Percentiles rank a stretch among this genome's conserved stretches.
phyloP scores from a whole-genome alignment of 2,329 filamentous ascomycete genomes.

The Penicillium occitanis region DNA sequence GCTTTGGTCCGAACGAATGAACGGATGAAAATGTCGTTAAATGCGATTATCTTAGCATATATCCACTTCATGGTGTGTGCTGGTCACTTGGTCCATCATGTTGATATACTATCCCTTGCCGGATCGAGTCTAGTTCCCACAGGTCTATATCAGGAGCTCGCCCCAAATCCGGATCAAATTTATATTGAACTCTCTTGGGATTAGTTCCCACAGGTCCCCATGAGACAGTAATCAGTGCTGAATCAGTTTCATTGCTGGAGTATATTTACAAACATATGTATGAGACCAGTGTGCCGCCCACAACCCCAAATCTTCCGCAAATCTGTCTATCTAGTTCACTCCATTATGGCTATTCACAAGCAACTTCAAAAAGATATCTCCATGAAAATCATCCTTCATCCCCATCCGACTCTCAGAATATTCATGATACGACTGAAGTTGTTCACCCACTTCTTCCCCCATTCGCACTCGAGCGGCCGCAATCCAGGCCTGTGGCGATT shows the following conservation, averaged over 20 bases:
- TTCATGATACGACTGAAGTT: slow-evolving; percentile 12
- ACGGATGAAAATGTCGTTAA: background rate
- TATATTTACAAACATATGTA: background rate
- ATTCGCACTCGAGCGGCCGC: slow-evolving; percentile 4
- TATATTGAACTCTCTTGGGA: background rate
- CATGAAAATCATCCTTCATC: background rate
- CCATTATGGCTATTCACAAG: slow-evolving; percentile 10
- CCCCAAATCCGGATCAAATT: background rate
- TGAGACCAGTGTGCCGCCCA: background rate
- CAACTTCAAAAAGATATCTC: slow-evolving; percentile 9
- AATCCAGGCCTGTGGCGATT: slow-evolving; percentile 17
- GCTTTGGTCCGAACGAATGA: background rate
- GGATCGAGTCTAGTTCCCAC: slow-evolving; percentile 5
- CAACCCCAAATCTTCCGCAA: background rate
- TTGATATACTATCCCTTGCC: background rate
- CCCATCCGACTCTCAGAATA: background rate
- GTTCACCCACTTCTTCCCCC: slow-evolving; percentile 15
- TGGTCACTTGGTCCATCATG: background rate
- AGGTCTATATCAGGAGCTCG: background rate
- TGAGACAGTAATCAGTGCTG: background rate
- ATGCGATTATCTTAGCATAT: background rate
- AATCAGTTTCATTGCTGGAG: background rate
- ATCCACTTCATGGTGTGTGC: background rate
- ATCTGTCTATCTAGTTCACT: background rate
- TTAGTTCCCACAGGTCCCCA: slow-evolving; percentile 1